Percentiles rank a stretch among this genome's conserved stretches.
Conservation (phyloP, 2,329 filamentous ascomycete species). For the Monilinia vaccinii-corymbosi region DNA sequence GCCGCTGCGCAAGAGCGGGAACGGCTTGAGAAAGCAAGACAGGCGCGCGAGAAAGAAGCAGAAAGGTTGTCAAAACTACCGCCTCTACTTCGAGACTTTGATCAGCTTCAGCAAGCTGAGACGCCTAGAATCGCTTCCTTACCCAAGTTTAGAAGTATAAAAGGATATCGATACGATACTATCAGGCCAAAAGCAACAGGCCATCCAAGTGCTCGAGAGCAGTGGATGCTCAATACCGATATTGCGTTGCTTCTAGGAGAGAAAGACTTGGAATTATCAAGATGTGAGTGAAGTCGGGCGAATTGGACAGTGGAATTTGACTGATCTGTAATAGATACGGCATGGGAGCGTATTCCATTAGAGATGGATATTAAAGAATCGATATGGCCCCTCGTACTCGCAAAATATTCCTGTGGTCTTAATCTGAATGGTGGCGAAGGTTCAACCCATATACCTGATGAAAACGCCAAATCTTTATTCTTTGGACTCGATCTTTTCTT, state of each 20-base stretch:
- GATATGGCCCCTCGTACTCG: conserved; percentile 51
- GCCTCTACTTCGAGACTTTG: conserved; percentile 52
- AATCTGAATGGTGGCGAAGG: conserved; percentile 31
- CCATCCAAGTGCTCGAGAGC: conserved; percentile 49
- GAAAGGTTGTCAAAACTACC: conserved; percentile 48
- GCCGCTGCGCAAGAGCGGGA: conserved; percentile 33
- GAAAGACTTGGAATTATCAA: conserved; percentile 50
- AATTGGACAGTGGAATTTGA: neutral
- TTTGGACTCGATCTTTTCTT: conserved; percentile 54
- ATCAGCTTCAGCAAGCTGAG: conserved; percentile 43
- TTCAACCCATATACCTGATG: conserved; percentile 10
- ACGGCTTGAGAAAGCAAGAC: conserved; percentile 38
- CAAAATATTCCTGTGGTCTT: conserved; percentile 38
- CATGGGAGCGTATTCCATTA: conserved; percentile 48
- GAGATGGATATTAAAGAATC: conserved; percentile 45
- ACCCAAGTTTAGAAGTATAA: conserved; percentile 45
- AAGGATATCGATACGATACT: conserved; percentile 56
- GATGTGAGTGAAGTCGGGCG: conserved; percentile 38
- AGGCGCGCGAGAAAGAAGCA: conserved; percentile 46
- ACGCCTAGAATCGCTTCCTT: conserved; percentile 38
- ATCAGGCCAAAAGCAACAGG: conserved; percentile 45
- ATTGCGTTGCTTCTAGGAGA: conserved; percentile 55
- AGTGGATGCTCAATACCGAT: conserved; percentile 58
- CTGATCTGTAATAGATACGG: conserved; percentile 38
- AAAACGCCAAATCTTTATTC: conserved; percentile 2